Conservation (phyloP, 2,329 filamentous ascomycete genomes). For the Pyrenochaeta sp. region DNA sequence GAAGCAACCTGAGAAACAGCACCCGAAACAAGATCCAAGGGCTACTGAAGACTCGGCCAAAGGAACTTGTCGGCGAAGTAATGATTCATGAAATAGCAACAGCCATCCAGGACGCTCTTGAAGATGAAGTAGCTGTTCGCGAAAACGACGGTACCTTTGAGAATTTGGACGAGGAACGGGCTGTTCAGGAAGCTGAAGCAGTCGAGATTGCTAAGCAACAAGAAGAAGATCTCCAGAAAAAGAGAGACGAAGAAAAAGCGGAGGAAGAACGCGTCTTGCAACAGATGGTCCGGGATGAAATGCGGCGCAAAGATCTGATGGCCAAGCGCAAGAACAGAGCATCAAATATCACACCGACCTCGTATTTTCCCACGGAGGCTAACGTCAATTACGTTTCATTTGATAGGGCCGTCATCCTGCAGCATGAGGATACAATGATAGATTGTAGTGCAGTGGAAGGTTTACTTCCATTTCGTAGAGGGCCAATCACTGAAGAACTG, state of each 20-base stretch:
- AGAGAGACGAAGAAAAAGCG: conserved; percentile 57
- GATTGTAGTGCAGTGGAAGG: conserved; percentile 76
- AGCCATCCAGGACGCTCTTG: conserved; percentile 74
- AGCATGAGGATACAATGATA: conserved; percentile 68
- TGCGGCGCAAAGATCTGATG: conserved; percentile 70
- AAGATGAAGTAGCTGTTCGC: conserved; percentile 83
- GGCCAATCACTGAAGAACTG: conserved; percentile 73
- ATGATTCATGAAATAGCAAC: conserved; percentile 71
- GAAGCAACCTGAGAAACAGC: conserved; percentile 71
- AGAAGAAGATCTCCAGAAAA: conserved; percentile 52
- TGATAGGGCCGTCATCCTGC: conserved; percentile 71
- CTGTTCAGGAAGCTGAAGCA: conserved; percentile 78
- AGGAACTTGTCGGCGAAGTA: conserved; percentile 68
- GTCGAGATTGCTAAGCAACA: conserved; percentile 64
- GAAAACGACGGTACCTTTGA: conserved; percentile 79
- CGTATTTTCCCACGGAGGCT: conserved; percentile 51
- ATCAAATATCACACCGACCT: conserved; percentile 41
- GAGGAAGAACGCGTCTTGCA: conserved; percentile 77
- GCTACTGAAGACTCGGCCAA: conserved; percentile 74
- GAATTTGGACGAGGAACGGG: conserved; percentile 88
- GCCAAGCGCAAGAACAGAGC: conserved; percentile 64
- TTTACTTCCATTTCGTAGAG: conserved; percentile 69
- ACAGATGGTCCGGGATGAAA: conserved; percentile 76
- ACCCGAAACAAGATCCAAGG: conserved; percentile 75
- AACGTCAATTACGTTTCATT: conserved; percentile 62